These are phyloP conservation scores for Coniella vitis DNA, from an alignment of 2,329 filamentous ascomycete genomes.

Conservation along the genomic window DNA sequence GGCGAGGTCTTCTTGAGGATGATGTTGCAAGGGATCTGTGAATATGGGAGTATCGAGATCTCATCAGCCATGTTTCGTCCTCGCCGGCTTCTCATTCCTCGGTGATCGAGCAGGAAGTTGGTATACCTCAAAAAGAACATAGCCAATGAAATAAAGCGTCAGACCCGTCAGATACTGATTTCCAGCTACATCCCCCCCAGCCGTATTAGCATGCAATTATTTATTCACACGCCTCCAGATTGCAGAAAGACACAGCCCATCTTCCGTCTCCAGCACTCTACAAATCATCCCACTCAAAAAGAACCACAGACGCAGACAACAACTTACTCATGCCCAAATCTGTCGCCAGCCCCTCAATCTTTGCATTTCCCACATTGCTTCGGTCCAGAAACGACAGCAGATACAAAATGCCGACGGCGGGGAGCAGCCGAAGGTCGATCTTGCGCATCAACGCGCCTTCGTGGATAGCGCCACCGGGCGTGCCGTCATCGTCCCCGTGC, in stretches of 20 bases:
- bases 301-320: not conserved
- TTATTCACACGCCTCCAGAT: not conserved
- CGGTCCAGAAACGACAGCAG: slow-evolving; percentile 50
- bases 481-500: slow-evolving; percentile 8
- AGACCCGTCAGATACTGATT: slow-evolving; percentile 60
- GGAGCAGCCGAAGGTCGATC: slow-evolving; percentile 44
- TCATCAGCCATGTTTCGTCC: not conserved
- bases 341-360: slow-evolving; percentile 45
- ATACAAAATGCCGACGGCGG: slow-evolving; percentile 48
- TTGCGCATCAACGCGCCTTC: slow-evolving; percentile 54
- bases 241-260: not conserved
- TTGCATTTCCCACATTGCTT: slow-evolving; percentile 54
- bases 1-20: slow-evolving; percentile 55
- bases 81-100: no score
- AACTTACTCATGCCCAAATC: slow-evolving; percentile 47
- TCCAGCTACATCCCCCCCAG: slow-evolving; percentile 31
- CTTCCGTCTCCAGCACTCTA: no score
- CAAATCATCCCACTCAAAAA: no score
- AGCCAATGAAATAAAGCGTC: slow-evolving; percentile 60
- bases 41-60: no score
- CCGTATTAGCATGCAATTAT: slow-evolving; percentile 1
- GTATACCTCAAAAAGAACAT: slow-evolving; percentile 48
- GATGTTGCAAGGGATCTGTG: slow-evolving; percentile 55
- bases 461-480: slow-evolving; percentile 33
- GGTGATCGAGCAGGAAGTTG: slow-evolving; percentile 13